A percentile compares a stretch with the other conserved stretches of the same genome.
These are phyloP conservation scores for Salix exigua DNA, from an alignment of 345 rosid species.

Conservation along the genomic window DNA sequence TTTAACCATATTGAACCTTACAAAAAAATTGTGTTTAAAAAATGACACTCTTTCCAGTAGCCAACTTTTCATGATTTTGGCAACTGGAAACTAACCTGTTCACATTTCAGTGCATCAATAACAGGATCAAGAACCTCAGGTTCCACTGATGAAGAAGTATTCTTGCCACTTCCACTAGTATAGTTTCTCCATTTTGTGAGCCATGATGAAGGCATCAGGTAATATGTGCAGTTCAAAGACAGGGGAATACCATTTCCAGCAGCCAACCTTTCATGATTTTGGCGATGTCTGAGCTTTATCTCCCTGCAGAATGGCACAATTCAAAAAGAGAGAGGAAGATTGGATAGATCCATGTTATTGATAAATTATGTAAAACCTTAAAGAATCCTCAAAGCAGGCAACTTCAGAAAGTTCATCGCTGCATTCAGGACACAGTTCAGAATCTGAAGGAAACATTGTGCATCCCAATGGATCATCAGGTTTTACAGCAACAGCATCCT, in stretches of 20 bases:
- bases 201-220: conserved; percentile 81
- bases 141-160: conserved; percentile 46
- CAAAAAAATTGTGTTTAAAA: not conserved
- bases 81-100: conserved; percentile 57
- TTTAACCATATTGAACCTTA: not conserved
- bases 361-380: conserved; percentile 50
- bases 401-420: conserved; percentile 76
- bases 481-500: conserved; percentile 62
- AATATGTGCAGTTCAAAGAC: conserved; percentile 53
- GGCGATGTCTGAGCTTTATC: conserved; percentile 72
- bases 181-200: conserved; percentile 79
- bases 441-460: conserved; percentile 53
- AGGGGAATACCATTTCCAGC: conserved; percentile 59
- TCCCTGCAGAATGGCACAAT: conserved; percentile 52
- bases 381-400: conserved; percentile 77
- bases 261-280: conserved; percentile 83
- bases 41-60: conserved; percentile 46
- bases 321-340: conserved; percentile 22
- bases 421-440: conserved; percentile 67
- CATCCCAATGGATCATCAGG: conserved; percentile 59
- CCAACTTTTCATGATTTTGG: conserved; percentile 84
- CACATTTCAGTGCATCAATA: conserved; percentile 65
- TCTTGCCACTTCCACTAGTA: conserved; percentile 66
- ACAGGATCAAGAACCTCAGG: conserved; percentile 66
- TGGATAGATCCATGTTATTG: not conserved